Base-by-base conservation (phyloP, 208 protist genomes). In the Phytomonas sp. region DNA sequence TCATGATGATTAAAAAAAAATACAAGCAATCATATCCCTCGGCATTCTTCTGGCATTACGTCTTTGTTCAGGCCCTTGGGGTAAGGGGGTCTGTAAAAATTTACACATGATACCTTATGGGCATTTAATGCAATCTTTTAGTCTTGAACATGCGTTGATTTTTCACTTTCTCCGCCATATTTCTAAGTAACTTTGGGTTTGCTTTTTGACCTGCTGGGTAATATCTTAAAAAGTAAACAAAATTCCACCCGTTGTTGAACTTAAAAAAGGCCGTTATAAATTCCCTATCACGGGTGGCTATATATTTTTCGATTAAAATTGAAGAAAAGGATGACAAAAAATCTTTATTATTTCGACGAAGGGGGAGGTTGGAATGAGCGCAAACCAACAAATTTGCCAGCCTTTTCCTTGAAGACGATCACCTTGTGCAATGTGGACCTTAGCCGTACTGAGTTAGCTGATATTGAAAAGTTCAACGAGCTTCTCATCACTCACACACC, bases 311-410 rank as follows among this genome's bases (percentile, higher is more conserved):
- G 19, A 49, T 49, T 49, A 4, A 49, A 4, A 49, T 49, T 49
- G 40, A 49, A 49, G 40, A 19, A 49, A 49, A 4, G 19, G 40
- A 49, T 49, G 40, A 16, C 40, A 10, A 49, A 49, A 12, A 19
- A 12, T 12, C 66, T 94, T 19, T 87, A 89, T 69, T 85, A 91
- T 69, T 92, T 76, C 60, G 89, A 92, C 36, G 89, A 92, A 33
- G 80, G 74, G 29, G 65, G 71, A 0, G 82, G 78, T 32, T 94
- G 89, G 86, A 81, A 73, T 30, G 86, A 94, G 12, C 76, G 78
- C 14, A 79, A 82, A 64, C 45, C 68, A 52, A 61, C 32, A 33
- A 76, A 19, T 71, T 75, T 71, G 26, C 76, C 19, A 1, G 36
- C 60, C 31, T 40, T 64, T 34, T 64, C 60, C 32, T 33, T 73